phyloP scores from a whole-genome alignment of 129 eudicot species.

The Lactuca sativa region DNA sequence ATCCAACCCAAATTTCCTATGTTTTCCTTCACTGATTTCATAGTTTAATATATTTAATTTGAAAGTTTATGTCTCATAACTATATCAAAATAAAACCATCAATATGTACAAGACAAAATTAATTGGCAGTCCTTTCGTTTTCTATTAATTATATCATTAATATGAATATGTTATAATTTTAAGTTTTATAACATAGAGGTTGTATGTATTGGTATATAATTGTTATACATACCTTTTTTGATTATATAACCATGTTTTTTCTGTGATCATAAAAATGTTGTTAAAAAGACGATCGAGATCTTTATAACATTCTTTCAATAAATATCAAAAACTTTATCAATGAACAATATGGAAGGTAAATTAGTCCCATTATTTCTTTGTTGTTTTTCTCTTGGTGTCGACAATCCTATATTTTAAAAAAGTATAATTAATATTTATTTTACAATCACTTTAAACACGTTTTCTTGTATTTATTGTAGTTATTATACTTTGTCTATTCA shows the following conservation, averaged over 20 bases:
- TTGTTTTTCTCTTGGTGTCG: background rate
- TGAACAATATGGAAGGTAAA: background rate
- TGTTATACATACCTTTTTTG: no score
- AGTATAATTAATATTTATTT: background rate
- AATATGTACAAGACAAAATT: slow-evolving; percentile 17
- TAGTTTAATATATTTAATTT: slow-evolving; percentile 13
- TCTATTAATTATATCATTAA: slow-evolving; percentile 3
- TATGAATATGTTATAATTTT: background rate
- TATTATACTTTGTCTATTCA: background rate
- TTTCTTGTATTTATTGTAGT: background rate
- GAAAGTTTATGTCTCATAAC: slow-evolving; percentile 9
- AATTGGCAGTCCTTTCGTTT: slow-evolving; percentile 21
- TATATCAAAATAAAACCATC: slow-evolving; percentile 6
- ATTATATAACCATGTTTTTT: no score
- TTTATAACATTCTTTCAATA: no score
- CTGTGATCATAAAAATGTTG: no score
- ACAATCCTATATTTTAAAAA: background rate
- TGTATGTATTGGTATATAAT: no score
- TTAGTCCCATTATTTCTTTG: background rate
- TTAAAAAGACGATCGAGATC: no score
- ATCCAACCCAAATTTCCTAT: slow-evolving; percentile 28
- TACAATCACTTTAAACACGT: background rate
- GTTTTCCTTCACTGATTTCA: slow-evolving; percentile 19
- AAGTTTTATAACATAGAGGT: background rate
- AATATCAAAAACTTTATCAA: no score